Evolutionary conservation across 345 rosid species (phyloP).

Genomic region (Eucalyptus victrix): DNA sequence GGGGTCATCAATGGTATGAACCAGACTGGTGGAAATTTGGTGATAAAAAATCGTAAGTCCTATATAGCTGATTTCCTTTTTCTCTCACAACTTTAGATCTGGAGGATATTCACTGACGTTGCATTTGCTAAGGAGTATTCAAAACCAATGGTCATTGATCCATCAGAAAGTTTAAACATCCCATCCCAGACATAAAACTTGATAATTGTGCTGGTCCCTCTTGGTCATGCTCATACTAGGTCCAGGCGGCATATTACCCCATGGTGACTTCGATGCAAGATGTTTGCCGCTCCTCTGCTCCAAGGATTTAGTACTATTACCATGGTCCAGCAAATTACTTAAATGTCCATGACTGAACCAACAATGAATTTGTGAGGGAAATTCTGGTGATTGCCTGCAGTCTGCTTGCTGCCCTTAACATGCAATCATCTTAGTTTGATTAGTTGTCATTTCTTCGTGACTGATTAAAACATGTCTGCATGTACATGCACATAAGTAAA

Average conservation of each 20-base stretch:
- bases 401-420: not conserved
- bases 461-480: not conserved
- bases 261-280: not conserved
- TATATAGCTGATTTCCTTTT: not conserved
- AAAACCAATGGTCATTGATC: not conserved
- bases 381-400: not conserved
- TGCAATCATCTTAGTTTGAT: not conserved
- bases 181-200: not conserved
- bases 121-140: not conserved
- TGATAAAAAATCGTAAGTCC: conserved; percentile 28
- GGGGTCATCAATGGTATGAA: conserved; percentile 14
- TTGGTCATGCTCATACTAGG: not conserved
- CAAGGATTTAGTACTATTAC: not conserved
- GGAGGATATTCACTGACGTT: not conserved
- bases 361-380: not conserved
- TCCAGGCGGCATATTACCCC: not conserved
- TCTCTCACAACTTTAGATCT: not conserved
- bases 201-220: not conserved
- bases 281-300: not conserved
- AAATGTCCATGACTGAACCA: not conserved
- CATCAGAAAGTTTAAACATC: not conserved
- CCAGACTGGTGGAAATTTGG: conserved; percentile 97
- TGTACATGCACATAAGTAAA: not conserved
- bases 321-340: not conserved
- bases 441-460: not conserved